phyloP scores from a whole-genome alignment of 2,329 filamentous ascomycete species.

The Cephalotrichum gorgonifer region DNA sequence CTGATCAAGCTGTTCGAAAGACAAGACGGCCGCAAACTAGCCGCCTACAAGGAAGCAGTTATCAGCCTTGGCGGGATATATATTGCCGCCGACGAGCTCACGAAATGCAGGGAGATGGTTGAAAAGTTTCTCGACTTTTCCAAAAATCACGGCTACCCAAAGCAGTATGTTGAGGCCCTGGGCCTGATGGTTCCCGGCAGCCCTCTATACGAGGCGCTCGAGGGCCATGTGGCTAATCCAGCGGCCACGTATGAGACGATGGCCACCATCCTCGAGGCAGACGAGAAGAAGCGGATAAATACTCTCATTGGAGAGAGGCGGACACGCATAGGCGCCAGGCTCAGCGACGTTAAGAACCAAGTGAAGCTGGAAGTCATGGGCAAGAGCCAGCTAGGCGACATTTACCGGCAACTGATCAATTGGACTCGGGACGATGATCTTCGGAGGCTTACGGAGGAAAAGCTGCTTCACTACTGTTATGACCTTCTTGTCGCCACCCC shows the following conservation, averaged over 20 bases:
- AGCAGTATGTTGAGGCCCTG: conserved; percentile 68
- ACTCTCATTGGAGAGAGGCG: conserved; percentile 80
- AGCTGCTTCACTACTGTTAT: conserved; percentile 69
- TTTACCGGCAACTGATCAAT: conserved; percentile 78
- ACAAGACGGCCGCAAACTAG: conserved; percentile 57
- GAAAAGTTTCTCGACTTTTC: conserved; percentile 72
- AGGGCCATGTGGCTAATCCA: conserved; percentile 74
- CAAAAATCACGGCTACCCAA: conserved; percentile 58
- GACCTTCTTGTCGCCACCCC: conserved; percentile 65
- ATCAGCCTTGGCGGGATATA: conserved; percentile 67
- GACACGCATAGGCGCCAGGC: conserved; percentile 73
- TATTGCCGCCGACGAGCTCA: conserved; percentile 52
- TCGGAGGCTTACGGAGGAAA: conserved; percentile 80
- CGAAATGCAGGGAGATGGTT: conserved; percentile 56
- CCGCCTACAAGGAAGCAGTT: conserved; percentile 49
- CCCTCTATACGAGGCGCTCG: conserved; percentile 69
- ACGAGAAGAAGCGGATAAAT: conserved; percentile 85
- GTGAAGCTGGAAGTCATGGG: conserved; percentile 78
- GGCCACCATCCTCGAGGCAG: conserved; percentile 71
- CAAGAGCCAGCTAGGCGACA: conserved; percentile 64
- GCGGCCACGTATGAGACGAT: conserved; percentile 72
- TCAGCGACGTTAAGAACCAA: conserved; percentile 74
- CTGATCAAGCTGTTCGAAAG: conserved; percentile 78
- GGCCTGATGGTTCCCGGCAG: conserved; percentile 69
- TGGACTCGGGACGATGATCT: conserved; percentile 84